These are phyloP conservation scores for Linum trigynum DNA, from an alignment of 345 rosid species.

Conservation along the genomic window DNA sequence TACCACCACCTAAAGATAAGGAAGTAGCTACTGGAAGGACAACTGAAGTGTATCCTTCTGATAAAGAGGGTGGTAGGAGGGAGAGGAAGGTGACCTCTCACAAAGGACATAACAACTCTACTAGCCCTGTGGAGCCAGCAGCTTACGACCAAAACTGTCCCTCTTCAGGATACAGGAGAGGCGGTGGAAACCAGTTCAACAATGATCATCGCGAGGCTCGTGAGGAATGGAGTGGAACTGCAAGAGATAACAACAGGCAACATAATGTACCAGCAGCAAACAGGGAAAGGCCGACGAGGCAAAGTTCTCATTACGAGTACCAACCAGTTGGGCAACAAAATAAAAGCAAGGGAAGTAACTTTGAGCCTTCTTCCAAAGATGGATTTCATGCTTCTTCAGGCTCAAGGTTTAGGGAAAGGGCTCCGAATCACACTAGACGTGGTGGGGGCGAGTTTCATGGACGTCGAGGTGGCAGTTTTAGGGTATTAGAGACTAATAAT, in stretches of 20 bases:
- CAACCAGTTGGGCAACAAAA: constrained; percentile 47
- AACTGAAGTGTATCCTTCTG: constrained; percentile 15
- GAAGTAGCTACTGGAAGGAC: constrained; percentile 14
- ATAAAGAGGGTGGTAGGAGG: constrained; percentile 37
- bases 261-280: constrained; percentile 34
- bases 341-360: constrained; percentile 2
- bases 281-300: constrained; percentile 54
- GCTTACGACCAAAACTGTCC: constrained; percentile 11
- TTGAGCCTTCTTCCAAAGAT: constrained; percentile 40
- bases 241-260: constrained; percentile 43
- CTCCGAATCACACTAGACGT: constrained; percentile 45
- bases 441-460: constrained; percentile 45
- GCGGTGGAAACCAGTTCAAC: constrained; percentile 37
- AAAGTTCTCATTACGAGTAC: constrained; percentile 58
- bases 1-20: constrained; percentile 18
- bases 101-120: constrained; percentile 25
- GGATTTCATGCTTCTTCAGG: constrained; percentile 35
- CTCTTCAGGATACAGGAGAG: constrained; percentile 38
- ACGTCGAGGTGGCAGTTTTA: constrained; percentile 35
- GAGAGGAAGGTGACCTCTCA: constrained; percentile 34
- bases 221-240: constrained; percentile 62
- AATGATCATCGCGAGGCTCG: constrained; percentile 44
- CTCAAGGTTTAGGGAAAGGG: constrained; percentile 58
- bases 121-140: constrained; percentile 15
- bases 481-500: constrained; percentile 5